phyloP scores from a whole-genome alignment of 495 filamentous ascomycete species.

The Pseudomonodictys pantanalensis region DNA sequence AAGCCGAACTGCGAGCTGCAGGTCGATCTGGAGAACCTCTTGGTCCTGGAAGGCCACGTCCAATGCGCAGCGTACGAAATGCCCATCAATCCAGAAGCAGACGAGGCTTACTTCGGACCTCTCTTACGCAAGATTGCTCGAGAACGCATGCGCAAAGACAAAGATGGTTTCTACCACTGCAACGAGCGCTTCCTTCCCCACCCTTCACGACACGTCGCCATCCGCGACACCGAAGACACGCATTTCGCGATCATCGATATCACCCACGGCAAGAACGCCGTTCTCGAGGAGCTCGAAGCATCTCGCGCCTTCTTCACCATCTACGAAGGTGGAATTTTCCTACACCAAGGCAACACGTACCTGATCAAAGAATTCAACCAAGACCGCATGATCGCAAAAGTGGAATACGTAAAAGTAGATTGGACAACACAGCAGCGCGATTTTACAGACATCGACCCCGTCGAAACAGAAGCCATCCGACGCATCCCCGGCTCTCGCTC shows the following conservation, averaged over 20 bases:
- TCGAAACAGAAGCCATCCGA: constrained; percentile 81
- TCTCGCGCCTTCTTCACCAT: constrained; percentile 93
- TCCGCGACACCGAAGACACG: constrained; percentile 87
- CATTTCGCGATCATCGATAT: constrained; percentile 93
- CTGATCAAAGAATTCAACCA: constrained; percentile 85
- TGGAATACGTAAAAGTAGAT: constrained; percentile 81
- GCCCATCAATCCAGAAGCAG: constrained; percentile 76
- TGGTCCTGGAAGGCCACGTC: constrained; percentile 88
- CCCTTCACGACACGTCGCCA: constrained; percentile 78
- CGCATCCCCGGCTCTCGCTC: constrained; percentile 55
- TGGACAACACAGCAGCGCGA: constrained; percentile 94
- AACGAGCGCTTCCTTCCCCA: constrained; percentile 82
- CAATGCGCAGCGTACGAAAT: constrained; percentile 96
- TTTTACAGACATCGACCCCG: constrained; percentile 90
- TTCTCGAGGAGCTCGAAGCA: constrained; percentile 94
- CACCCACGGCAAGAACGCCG: constrained; percentile 72
- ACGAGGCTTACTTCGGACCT: constrained; percentile 74
- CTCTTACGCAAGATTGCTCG: constrained; percentile 69
- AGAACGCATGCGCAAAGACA: constrained; percentile 71
- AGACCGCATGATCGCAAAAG: constrained; percentile 70
- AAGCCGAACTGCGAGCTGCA: constrained; percentile 85
- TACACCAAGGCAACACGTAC: constrained; percentile 91
- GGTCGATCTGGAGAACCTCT: constrained; percentile 85
- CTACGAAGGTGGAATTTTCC: constrained; percentile 96
- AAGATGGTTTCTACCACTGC: constrained; percentile 82